Evolutionary conservation across 2,329 filamentous ascomycete species (phyloP), one percentile per base, ranked within the genome.

Genomic region (Cryphonectria carpinicola): DNA sequence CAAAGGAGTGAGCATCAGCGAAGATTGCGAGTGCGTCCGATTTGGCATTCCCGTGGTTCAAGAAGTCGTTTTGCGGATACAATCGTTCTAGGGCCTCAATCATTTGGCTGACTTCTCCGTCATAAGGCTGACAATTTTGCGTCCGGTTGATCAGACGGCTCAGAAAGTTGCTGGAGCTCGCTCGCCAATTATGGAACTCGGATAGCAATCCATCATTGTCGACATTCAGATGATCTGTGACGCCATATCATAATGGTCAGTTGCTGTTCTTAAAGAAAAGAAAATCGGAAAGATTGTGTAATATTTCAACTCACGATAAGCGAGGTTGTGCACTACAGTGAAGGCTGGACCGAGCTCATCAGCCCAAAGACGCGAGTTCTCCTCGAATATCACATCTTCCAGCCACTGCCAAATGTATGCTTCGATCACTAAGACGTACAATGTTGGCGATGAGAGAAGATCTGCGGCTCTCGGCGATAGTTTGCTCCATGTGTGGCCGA

Each of bases 181-280:
- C 62, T 13, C 71, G 71, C 72, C 66, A 73, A 14, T 72, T 46
- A 13, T 75, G 73, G 22, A 65, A 68, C 22, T 70, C 63, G 0
- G 56, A 41, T 0, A 72, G 37, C 11, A 66, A 32, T 22, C 61
- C 35, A 39, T 60, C 43, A n/a, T n/a, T 4, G 54, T 46, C 3
- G 13, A 61, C 0, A 19, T 8, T 2, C 8, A 22, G 14, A 8
- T 69, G 22, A 60, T 32, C n/a, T 56, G 8, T 28, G 49, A 25
- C 17, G 39, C 71, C 35, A 65, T 8, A 3, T 66, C 32, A 52
- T 65, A 4, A n/a, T 22, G 4, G 69, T 73, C 32, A 68, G 14
- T n/a, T 6, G 7, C 3, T 6, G 3, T 5, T 13, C 8, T 3
- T 28, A 3, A 13, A 1, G 41, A 13, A 8, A 4, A 10, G n/a